Base-by-base conservation (phyloP, 208 protist genomes). In the Leishmania gerbilli region DNA sequence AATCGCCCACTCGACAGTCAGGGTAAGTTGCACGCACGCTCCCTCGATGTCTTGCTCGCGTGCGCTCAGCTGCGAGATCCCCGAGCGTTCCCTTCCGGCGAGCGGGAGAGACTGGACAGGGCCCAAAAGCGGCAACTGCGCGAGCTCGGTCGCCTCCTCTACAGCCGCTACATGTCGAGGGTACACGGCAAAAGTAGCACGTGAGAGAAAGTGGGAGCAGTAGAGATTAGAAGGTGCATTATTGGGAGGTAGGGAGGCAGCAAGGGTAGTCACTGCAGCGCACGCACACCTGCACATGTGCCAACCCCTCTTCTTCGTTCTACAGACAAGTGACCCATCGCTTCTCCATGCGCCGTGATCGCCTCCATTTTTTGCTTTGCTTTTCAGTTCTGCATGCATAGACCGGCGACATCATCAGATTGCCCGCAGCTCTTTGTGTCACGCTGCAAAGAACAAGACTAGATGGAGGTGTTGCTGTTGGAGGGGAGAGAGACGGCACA, bases 31-130 rank as follows among this genome's bases (percentile, higher is more conserved):
- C 13, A 42, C 53, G 21, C n/a, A 34, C 40, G 67, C 49, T 71
- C 71, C n/a, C 72, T 84, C n/a, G 90, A 92, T 53, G 45, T 94
- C 19, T 53, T 94, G 71, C 60, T 94, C 8, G 85, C 87, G 78
- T 94, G 91, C 79, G 91, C 89, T 13, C 27, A 81, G 56, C 80
- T 87, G 56, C 87, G 91, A 27, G 80, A 76, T 56, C 77, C 76
- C 6, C 72, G 77, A 55, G 87, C 84, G 45, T 67, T 87, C 6
- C 71, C 87, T 58, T 55, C 85, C 17, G 64, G 74, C 31, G 83
- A 84, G 65, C 79, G 91, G 21, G 79, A 68, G 24, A 76, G 55
- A 37, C 76, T 91, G 58, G 76, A 84, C 56, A 72, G 62, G 24
- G 82, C 91, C 11, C 87, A 86, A 37, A 78, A 80, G 74, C 87